Conservation (phyloP, 2,329 filamentous ascomycete genomes). For the Penicillium italicum region DNA sequence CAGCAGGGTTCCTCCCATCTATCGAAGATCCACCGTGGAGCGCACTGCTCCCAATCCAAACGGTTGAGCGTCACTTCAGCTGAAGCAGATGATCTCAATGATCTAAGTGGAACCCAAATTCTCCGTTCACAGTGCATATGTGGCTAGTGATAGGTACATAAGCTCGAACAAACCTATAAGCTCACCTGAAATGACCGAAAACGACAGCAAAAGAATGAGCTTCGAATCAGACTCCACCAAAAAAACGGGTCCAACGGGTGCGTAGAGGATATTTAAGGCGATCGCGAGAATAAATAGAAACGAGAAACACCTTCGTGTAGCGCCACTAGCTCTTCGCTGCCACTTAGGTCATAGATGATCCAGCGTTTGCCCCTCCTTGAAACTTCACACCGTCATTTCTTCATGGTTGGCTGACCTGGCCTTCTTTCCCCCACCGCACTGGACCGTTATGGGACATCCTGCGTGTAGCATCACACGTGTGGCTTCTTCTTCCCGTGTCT, state of each 20-base stretch:
- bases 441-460: neutral
- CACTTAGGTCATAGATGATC: slow-evolving; percentile 24
- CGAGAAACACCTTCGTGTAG: slow-evolving; percentile 2
- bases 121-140: neutral
- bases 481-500: neutral
- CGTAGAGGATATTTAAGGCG: slow-evolving; percentile 20
- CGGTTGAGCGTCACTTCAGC: slow-evolving; percentile 18
- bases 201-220: neutral
- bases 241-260: slow-evolving; percentile 13
- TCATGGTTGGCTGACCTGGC: neutral
- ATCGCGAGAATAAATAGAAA: slow-evolving; percentile 14
- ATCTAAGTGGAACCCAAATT: slow-evolving; percentile 10
- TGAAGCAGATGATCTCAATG: neutral
- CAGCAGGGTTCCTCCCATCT: slow-evolving; percentile 18
- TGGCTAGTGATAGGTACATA: neutral
- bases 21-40: slow-evolving; percentile 16
- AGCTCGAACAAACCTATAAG: neutral
- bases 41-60: slow-evolving; percentile 12
- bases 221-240: neutral
- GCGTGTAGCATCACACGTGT: neutral
- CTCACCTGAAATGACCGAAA: neutral
- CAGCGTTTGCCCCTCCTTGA: slow-evolving; percentile 12
- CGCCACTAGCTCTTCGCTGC: slow-evolving; percentile 13
- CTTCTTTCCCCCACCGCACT: neutral
- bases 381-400: slow-evolving; percentile 3